Base-by-base conservation (phyloP, 1,284 basidiomycete genomes). In the Trichosporon coremiiforme region DNA sequence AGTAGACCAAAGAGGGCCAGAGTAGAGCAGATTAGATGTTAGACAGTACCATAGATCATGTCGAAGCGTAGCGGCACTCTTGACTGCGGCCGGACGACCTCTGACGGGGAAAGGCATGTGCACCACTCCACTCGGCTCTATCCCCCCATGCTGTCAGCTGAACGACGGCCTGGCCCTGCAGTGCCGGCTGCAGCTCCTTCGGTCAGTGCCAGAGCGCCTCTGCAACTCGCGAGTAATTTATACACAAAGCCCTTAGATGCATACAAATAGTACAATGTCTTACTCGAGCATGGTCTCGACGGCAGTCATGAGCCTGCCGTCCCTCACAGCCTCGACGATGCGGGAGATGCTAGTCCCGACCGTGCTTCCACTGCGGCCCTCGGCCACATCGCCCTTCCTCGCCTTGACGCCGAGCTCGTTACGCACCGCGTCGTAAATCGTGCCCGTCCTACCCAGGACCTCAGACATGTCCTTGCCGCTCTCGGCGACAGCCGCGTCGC, bases 271-370 rank as follows among this genome's bases (percentile, higher is more conserved):
- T 62, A 60, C 55, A 60, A 25, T 35, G 20, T 22, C 33, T 17
- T 41, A 41, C n/a, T 65, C 60, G 33, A 69, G 68, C 65, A 65
- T 65, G 41, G 67, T 20, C 35, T 64, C 66, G 53, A 73, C 68
- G 17, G 71, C 67, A 25, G 41, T 25, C 17, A 73, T 36, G 45
- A 73, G 53, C 31, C 66, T 38, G 63, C 71, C 71, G 69, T 73
- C 69, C 47, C 71, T 69, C 29, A 73, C 65, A 8, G 69, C 71
- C 69, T 73, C 69, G 67, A 73, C 71, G 20, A 73, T 70, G 10
- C 15, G 17, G 36, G 65, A 65, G 47, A 73, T 66, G 45, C 33
- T 65, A 22, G 67, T 65, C 47, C 71, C 71, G 31, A 73, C 66
- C 8, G 63, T 63, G 53, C 35, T 31, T 62, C 60, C 62, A 20